phyloP scores from a whole-genome alignment of 2,329 filamentous ascomycete species.

The Claviceps sorghi region DNA sequence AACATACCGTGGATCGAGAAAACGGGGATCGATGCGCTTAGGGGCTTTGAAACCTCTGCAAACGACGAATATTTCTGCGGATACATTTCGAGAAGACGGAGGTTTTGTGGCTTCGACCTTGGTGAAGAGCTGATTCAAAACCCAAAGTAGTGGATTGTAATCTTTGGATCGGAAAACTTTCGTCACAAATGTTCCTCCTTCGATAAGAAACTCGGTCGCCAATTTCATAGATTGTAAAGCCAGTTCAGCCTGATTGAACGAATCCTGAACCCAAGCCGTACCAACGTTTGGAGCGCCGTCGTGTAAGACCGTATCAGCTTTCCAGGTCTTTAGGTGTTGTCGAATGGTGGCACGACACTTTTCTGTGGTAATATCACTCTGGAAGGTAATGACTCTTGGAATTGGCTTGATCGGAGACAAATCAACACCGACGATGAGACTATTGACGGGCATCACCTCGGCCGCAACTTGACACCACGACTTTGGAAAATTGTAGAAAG shows the following conservation, averaged over 20 bases:
- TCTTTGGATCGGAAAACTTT: slow-evolving; percentile 97
- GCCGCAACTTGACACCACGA: slow-evolving; percentile 95
- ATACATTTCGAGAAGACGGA: slow-evolving; percentile 87
- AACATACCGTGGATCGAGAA: slow-evolving; percentile 76
- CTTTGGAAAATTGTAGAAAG: slow-evolving; percentile 21
- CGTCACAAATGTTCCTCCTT: slow-evolving; percentile 87
- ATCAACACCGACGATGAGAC: slow-evolving; percentile 89
- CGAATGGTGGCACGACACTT: slow-evolving; percentile 86
- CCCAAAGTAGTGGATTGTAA: slow-evolving; percentile 91
- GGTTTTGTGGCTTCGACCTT: slow-evolving; percentile 97
- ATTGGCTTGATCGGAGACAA: slow-evolving; percentile 91
- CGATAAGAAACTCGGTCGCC: slow-evolving; percentile 79
- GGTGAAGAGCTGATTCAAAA: slow-evolving; percentile 89
- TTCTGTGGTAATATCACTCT: slow-evolving; percentile 94
- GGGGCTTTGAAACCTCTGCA: slow-evolving; percentile 92
- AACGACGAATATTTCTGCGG: slow-evolving; percentile 96
- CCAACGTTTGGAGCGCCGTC: slow-evolving; percentile 97
- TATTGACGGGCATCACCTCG: slow-evolving; percentile 82
- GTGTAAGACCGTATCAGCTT: slow-evolving; percentile 88
- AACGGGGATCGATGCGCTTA: slow-evolving; percentile 81
- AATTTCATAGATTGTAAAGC: slow-evolving; percentile 82
- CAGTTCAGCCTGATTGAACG: slow-evolving; percentile 91
- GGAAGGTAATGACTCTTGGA: slow-evolving; percentile 84
- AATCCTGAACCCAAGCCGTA: slow-evolving; percentile 96
- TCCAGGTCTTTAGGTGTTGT: slow-evolving; percentile 86